Percentiles rank a stretch among this genome's conserved stretches.
Evolutionary conservation across 2,329 filamentous ascomycete species (phyloP).

Genomic region (Cladosporium colombiae): DNA sequence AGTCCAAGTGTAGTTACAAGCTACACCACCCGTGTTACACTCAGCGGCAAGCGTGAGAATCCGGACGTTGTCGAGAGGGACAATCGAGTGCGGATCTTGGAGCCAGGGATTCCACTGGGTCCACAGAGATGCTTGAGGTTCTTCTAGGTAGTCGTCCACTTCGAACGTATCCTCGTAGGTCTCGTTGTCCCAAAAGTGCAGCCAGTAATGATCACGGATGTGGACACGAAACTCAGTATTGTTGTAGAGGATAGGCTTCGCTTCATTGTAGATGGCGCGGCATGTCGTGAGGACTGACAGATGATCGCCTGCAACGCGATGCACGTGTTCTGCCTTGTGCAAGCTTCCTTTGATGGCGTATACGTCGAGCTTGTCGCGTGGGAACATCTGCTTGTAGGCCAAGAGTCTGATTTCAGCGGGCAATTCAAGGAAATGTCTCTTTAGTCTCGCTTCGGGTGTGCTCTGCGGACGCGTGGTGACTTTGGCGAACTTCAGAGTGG

Average conservation of each 20-base stretch:
- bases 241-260: slow-evolving; percentile 1
- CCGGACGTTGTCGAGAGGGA: neutral
- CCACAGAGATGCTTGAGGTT: neutral
- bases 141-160: neutral
- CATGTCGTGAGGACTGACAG: neutral
- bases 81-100: neutral
- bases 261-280: slow-evolving; percentile 1
- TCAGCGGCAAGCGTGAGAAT: neutral
- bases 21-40: neutral
- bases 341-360: neutral
- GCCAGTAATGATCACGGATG: neutral
- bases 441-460: neutral
- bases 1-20: neutral
- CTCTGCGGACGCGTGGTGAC: neutral
- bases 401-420: neutral
- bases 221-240: neutral
- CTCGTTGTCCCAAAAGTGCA: neutral
- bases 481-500: neutral
- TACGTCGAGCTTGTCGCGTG: neutral
- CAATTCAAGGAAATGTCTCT: neutral
- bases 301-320: neutral
- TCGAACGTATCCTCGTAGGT: neutral
- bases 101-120: neutral
- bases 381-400: neutral
- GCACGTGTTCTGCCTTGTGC: neutral